Evolutionary conservation across 1,139 yeast species (phyloP).

Genomic region (Hemisphaericaspora lyxosophila): DNA sequence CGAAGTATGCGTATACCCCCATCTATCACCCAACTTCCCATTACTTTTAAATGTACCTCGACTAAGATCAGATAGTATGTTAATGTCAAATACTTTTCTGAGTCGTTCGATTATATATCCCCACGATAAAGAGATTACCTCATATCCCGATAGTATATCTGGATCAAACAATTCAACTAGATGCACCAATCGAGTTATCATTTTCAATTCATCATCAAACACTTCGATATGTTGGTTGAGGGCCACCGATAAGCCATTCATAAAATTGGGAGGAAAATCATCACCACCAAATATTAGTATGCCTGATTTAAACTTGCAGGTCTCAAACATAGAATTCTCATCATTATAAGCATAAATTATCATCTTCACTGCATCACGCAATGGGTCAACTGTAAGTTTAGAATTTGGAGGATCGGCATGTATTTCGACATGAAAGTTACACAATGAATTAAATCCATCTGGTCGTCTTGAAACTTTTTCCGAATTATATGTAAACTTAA

Average conservation of each 20-base stretch:
- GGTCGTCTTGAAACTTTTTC: constrained; percentile 40
- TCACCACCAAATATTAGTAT: constrained; percentile 15
- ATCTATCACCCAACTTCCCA: constrained; percentile 64
- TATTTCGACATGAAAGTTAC: constrained; percentile 62
- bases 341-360: constrained; percentile 66
- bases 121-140: constrained; percentile 80
- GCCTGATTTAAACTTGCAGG: constrained; percentile 18
- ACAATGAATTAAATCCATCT: constrained; percentile 47
- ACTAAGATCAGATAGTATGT: constrained; percentile 45
- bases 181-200: constrained; percentile 55
- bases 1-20: constrained; percentile 84
- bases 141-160: constrained; percentile 84
- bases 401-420: constrained; percentile 56
- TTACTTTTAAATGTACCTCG: constrained; percentile 49
- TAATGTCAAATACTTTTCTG: constrained; percentile 42
- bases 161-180: constrained; percentile 74
- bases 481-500: constrained; percentile 33
- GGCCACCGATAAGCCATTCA: constrained; percentile 5
- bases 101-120: constrained; percentile 80
- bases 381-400: constrained; percentile 62
- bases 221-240: constrained; percentile 22
- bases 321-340: constrained; percentile 30
- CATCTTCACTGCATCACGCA: constrained; percentile 53
- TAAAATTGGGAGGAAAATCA: constrained; percentile 1
- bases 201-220: constrained; percentile 52